phyloP scores from a whole-genome alignment of 2,329 filamentous ascomycete species.

The Thielaviopsis euricoi region DNA sequence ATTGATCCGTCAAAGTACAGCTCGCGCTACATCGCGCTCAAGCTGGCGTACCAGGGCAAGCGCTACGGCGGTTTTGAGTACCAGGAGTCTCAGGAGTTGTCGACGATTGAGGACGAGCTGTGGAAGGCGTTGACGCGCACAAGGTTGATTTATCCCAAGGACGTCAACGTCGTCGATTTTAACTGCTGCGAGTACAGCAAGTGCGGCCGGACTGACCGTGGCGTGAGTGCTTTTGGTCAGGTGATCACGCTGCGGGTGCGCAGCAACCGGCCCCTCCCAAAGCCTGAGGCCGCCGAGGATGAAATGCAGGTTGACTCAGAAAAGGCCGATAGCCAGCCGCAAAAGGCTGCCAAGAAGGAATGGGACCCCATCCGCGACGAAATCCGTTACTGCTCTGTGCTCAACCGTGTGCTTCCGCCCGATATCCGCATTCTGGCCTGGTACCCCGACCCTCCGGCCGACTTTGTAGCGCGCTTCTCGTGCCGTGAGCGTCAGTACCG shows the following conservation, averaged over 20 bases:
- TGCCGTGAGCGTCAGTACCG: conserved; percentile 83
- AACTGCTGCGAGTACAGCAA: conserved; percentile 83
- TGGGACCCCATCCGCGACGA: conserved; percentile 65
- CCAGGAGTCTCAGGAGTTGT: conserved; percentile 51
- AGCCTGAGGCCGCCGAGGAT: conserved; percentile 12
- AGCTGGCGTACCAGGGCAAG: conserved; percentile 84
- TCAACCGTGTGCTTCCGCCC: conserved; percentile 75
- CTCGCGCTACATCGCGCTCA: conserved; percentile 74
- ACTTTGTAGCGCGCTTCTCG: conserved; percentile 83
- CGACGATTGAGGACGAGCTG: conserved; percentile 82
- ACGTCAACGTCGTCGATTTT: conserved; percentile 53
- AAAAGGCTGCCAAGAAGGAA: conserved; percentile 15
- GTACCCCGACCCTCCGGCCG: conserved; percentile 65
- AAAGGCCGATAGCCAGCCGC: conserved; percentile 13
- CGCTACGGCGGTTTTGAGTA: conserved; percentile 90
- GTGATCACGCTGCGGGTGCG: conserved; percentile 72
- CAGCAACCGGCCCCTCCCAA: conserved; percentile 50
- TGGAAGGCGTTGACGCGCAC: conserved; percentile 81
- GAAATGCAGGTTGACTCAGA: conserved; percentile 5
- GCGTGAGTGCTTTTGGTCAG: conserved; percentile 93
- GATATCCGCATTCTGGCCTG: conserved; percentile 87
- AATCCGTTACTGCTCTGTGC: conserved; percentile 61
- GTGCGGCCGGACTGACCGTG: conserved; percentile 81
- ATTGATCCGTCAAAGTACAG: conserved; percentile 71
- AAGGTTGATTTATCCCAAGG: conserved; percentile 60